phyloP scores from a whole-genome alignment of 345 rosid species.

The Lumnitzera racemosa region DNA sequence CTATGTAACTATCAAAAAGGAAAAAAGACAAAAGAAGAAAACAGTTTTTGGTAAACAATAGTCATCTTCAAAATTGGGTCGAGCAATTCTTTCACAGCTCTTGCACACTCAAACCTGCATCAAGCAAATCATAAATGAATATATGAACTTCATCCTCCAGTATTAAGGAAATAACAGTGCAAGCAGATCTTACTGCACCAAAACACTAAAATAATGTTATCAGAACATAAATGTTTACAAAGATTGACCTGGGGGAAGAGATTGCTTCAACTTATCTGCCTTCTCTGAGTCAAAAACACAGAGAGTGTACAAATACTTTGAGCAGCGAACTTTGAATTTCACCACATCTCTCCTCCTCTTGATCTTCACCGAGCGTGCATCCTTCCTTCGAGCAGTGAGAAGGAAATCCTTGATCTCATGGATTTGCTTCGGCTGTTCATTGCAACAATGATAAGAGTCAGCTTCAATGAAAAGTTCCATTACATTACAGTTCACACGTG shows the following conservation, averaged over 20 bases:
- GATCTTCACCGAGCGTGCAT: slow-evolving; percentile 84
- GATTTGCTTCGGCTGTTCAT: slow-evolving; percentile 77
- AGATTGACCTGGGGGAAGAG: slow-evolving; percentile 83
- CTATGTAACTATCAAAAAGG: no score
- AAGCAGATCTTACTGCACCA: no score
- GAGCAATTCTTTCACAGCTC: slow-evolving; percentile 38
- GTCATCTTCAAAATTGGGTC: neutral
- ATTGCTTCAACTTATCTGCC: slow-evolving; percentile 93
- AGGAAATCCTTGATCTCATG: slow-evolving; percentile 97
- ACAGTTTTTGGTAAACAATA: no score
- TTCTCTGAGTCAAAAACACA: slow-evolving; percentile 81
- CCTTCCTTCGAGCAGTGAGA: slow-evolving; percentile 91
- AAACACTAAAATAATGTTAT: no score
- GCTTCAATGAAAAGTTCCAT: no score
- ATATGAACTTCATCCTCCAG: neutral
- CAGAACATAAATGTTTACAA: no score
- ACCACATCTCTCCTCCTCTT: slow-evolving; percentile 74
- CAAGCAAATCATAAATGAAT: neutral
- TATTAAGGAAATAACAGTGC: no score
- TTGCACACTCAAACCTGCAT: slow-evolving; percentile 78
- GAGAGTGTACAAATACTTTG: slow-evolving; percentile 83
- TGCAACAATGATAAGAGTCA: neutral
- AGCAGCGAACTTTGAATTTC: slow-evolving; percentile 94
- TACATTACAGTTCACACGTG: no score
- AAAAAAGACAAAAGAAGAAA: no score